phyloP scores from a whole-genome alignment of 2,329 filamentous ascomycete genomes.

The Scorias spongiosa region DNA sequence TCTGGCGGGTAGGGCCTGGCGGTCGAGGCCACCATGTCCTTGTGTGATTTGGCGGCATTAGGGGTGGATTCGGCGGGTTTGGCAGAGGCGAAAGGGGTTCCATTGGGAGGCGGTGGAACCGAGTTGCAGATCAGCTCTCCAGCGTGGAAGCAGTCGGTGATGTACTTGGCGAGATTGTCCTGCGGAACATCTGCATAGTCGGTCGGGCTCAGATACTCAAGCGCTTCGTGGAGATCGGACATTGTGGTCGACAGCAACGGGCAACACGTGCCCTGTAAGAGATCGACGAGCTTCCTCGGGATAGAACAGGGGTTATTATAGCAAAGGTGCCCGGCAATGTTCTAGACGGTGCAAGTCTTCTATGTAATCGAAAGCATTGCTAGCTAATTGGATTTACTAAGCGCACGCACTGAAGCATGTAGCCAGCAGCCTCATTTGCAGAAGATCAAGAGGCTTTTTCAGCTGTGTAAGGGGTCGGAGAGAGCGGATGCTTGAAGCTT shows the following conservation, averaged over 20 bases:
- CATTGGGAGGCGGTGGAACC: slow-evolving; percentile 44
- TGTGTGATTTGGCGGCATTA: slow-evolving; percentile 33
- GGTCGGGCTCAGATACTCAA: slow-evolving; percentile 28
- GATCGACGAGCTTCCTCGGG: no score
- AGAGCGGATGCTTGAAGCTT: no score
- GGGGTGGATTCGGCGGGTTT: slow-evolving; percentile 44
- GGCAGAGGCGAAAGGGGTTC: slow-evolving; percentile 28
- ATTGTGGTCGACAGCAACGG: slow-evolving; percentile 10
- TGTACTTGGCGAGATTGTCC: slow-evolving; percentile 25
- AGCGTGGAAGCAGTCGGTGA: slow-evolving; percentile 30
- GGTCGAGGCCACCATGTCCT: slow-evolving; percentile 38
- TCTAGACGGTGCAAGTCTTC: no score
- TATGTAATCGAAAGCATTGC: no score
- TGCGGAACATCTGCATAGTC: slow-evolving; percentile 29
- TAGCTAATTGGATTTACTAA: no score
- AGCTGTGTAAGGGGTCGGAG: no score
- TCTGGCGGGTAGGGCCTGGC: slow-evolving; percentile 35
- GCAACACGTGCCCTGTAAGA: no score
- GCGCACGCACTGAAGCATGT: no score
- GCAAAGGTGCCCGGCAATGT: no score
- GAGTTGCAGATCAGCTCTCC: slow-evolving; percentile 62
- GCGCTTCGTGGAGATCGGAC: slow-evolving; percentile 30
- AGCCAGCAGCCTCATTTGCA: no score
- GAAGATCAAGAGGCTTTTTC: no score
- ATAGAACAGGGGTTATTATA: no score